Evolutionary conservation across 257 asterid genomes (phyloP), one percentile per base, ranked within the genome.

Genomic region (Penstemon eatonii): DNA sequence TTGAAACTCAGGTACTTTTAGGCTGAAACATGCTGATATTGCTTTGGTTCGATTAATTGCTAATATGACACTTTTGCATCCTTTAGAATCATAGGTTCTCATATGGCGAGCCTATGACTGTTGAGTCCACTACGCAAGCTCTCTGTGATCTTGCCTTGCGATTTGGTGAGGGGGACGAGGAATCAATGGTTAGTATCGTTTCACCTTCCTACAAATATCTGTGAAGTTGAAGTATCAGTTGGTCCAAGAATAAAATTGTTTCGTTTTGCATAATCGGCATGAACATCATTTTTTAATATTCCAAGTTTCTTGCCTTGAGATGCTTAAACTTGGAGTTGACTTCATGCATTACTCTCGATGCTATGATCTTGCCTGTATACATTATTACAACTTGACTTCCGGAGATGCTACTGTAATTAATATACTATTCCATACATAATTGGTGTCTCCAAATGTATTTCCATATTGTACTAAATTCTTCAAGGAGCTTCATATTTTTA

Each of bases 111-210:
- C 97, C 96, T 54, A 92, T 92, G 98, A 90, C 98, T 4, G 91
- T 92, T 69, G 98, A 92, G 73, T 92, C 97, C 43, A 88, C 97
- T 33, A 90, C 98, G 7, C 98, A 92, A 84, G 97, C 97, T 70
- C 89, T 90, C 41, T 92, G 97, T 72, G 97, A 92, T 73, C 91
- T 92, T 72, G 98, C 98, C 74, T 68, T 90, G 79, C 88, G 95
- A 70, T 92, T 92, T 76, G 98, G 98, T 52, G 98, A 92, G 61
- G 98, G 98, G 44, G 98, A 92, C 41, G 98, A 92, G 80, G 98
- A 90, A 80, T 90, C 97, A 9, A 81, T 81, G 85, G 85, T 81
- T 60, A 67, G 82, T 70, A 7, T 60, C 63, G 42, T n/a, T 36
- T 67, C 49, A 50, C 57, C 40, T 72, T 66, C 12, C 5, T 10